Percentiles rank a stretch among this genome's conserved stretches.
Conservation (phyloP, 2,329 filamentous ascomycete species). For the Colletotrichum australisinense region DNA sequence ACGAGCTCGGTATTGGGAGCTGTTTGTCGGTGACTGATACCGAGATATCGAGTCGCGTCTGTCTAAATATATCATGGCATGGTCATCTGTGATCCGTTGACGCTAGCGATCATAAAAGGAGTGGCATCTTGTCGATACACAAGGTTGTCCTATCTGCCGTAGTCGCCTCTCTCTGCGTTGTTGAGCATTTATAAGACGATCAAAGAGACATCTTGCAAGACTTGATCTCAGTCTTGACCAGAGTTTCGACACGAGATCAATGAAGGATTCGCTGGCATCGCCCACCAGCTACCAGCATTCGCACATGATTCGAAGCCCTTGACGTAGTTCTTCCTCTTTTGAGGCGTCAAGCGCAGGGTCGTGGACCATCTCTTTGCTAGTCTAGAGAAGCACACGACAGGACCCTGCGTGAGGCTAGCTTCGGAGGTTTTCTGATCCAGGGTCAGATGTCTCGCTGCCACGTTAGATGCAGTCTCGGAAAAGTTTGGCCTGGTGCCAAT, state of each 20-base stretch:
- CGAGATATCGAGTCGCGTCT: not conserved
- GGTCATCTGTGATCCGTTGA: not conserved
- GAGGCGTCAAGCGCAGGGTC: not conserved
- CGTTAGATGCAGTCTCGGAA: not conserved
- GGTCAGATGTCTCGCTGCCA: constrained; percentile 11
- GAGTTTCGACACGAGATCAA: not conserved
- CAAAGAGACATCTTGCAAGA: not conserved
- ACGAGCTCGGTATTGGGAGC: not conserved
- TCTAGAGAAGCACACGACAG: not conserved
- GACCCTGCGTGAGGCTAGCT: constrained; percentile 20
- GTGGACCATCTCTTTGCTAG: not conserved
- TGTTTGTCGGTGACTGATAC: not conserved
- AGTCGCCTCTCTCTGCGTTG: not conserved
- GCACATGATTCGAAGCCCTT: not conserved
- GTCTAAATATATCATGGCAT: not conserved
- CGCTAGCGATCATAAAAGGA: not conserved
- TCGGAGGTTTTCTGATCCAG: constrained; percentile 14
- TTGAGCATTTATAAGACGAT: not conserved
- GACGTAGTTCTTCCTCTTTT: not conserved
- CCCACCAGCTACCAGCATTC: too few species aligned
- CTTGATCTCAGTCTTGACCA: not conserved
- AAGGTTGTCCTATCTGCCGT: too few species aligned
- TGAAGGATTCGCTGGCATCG: not conserved
- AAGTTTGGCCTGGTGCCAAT: not conserved
- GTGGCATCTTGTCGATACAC: not conserved